Evolutionary conservation across 2,329 filamentous ascomycete genomes (phyloP), one percentile per base, ranked within the genome.

Genomic region (Paraconiothyrium sp.): DNA sequence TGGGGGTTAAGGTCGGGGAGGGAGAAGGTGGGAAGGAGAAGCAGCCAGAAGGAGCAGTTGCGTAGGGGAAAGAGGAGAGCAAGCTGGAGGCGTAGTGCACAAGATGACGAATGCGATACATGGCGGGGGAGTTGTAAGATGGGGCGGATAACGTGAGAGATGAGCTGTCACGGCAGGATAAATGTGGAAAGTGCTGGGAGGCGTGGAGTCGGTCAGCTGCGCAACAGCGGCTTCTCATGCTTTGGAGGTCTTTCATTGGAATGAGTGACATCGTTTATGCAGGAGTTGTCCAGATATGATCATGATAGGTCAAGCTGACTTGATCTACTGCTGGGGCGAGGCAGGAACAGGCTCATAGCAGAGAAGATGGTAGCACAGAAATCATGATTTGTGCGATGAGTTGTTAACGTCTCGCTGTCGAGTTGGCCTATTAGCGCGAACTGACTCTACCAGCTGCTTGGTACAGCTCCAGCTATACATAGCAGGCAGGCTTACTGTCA

Each of bases 1-100:
- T 81, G 51, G 90, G 88, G 7, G 81, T 84, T 48, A 83, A 78
- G 68, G 77, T 86, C 61, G 71, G 76, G 34, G 73, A 74, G 61
- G 71, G 76, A 35, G 73, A 74, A 24, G 64, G 48, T 44, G 60
- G 58, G 27, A 54, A 46, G 49, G 60, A 61, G 50, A 61, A 58
- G 56, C 35, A 49, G 35, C 9, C 16, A 2, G 56, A 39, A 49
- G 13, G 34, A 41, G 44, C 22, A 24, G 44, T 34, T 47, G 56
- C 30, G 47, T 52, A 35, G 55, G 32, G 14, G 39, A n/a, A 16
- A n/a, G 39, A 41, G 4, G 4, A 34, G 54, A 48, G 32, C 61
- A 16, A 54, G 39, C 20, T 57, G 54, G 24, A 48, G 4, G 24
- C 16, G 30, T 24, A 16, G 16, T 41, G 39, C 27, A 41, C n/a